Conservation (phyloP, 768 basidiomycete genomes). For the Pleurotus platypus region DNA sequence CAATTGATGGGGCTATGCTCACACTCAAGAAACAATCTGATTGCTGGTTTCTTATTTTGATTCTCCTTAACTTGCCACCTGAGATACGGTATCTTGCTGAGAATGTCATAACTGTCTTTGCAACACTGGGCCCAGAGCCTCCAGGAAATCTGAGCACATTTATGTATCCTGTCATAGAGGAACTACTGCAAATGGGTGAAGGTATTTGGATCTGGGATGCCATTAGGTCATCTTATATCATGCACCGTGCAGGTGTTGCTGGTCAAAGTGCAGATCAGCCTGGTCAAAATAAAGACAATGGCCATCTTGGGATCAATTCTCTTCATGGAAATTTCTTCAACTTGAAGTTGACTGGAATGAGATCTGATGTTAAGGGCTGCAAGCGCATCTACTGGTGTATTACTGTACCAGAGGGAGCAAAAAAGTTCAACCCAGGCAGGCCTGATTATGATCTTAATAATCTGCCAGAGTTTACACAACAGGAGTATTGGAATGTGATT, state of each 20-base stretch:
- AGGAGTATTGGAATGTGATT: conserved; percentile 22
- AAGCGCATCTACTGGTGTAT: conserved; percentile 26
- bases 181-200: conserved; percentile 21
- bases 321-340: conserved; percentile 26
- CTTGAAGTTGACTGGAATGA: conserved; percentile 19
- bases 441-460: conserved; percentile 19
- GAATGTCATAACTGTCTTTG: conserved; percentile 19
- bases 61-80: conserved; percentile 19
- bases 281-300: conserved; percentile 28
- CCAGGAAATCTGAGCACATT: conserved; percentile 25
- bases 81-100: conserved; percentile 16
- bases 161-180: conserved; percentile 20
- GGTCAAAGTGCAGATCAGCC: conserved; percentile 27
- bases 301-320: conserved; percentile 23
- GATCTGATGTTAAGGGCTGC: conserved; percentile 17
- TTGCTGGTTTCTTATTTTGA: conserved; percentile 19
- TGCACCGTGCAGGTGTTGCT: conserved; percentile 15
- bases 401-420: conserved; percentile 15
- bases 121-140: conserved; percentile 23
- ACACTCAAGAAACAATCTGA: conserved; percentile 30
- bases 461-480: conserved; percentile 18
- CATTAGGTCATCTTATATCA: conserved; percentile 18
- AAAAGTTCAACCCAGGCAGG: conserved; percentile 18
- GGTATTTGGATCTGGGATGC: conserved; percentile 33
- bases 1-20: conserved; percentile 26